phyloP scores from a whole-genome alignment of 2,329 filamentous ascomycete genomes.

The Colletotrichum tropicicola region DNA sequence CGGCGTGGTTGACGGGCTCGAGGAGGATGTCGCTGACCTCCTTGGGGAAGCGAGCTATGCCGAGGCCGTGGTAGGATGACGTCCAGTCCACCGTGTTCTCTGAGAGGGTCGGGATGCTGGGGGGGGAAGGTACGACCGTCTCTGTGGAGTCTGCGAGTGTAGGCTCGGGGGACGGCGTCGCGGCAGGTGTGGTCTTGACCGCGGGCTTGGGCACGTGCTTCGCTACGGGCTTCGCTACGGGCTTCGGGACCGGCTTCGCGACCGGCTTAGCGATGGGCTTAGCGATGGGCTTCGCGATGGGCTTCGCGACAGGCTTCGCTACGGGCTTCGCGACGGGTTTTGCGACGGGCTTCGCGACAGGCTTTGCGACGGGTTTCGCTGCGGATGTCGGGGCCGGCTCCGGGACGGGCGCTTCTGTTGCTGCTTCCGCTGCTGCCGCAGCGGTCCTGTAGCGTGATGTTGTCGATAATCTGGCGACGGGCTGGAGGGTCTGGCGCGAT shows the following conservation, averaged over 20 bases:
- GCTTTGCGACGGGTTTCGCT: background rate
- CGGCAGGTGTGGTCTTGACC: background rate
- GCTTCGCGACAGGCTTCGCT: background rate
- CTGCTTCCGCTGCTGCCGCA: background rate
- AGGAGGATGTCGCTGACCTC: conserved; percentile 76
- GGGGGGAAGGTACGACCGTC: too few species aligned
- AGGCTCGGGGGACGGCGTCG: background rate
- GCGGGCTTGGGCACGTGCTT: background rate
- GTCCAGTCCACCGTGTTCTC: conserved; percentile 73
- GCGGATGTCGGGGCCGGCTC: background rate
- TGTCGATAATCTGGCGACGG: background rate
- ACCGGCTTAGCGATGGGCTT: background rate
- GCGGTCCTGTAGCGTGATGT: background rate
- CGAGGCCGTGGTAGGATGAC: conserved; percentile 83
- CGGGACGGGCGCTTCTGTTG: background rate
- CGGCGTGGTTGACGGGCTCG: conserved; percentile 71
- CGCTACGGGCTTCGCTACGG: background rate
- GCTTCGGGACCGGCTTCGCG: background rate
- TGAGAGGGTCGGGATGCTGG: background rate
- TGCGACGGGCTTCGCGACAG: background rate
- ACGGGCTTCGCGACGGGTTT: background rate
- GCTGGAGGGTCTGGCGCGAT: background rate
- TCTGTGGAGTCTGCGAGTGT: too few species aligned
- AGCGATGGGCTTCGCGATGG: background rate
- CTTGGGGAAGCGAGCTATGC: conserved; percentile 73